These are phyloP conservation scores for Cercospora nicotianae DNA, from an alignment of 2,329 filamentous ascomycete species.

Conservation along the genomic window DNA sequence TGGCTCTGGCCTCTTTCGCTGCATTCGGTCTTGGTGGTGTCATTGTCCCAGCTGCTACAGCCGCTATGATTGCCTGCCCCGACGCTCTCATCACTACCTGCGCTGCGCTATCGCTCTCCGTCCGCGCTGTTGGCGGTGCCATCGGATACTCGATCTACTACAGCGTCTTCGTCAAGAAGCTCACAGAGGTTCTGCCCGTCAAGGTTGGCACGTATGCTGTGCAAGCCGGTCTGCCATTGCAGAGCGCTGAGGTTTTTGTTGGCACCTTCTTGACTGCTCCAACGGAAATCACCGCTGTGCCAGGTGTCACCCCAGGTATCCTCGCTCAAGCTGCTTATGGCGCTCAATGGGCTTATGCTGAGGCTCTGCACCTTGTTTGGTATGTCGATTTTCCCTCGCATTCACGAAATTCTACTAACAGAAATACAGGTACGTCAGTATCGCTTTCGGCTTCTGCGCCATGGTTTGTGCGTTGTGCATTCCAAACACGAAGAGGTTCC, in stretches of 20 bases:
- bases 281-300: constrained; percentile 19
- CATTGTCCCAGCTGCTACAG: constrained; percentile 36
- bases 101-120: constrained; percentile 34
- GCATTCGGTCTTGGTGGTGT: constrained; percentile 42
- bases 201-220: constrained; percentile 29
- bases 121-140: constrained; percentile 35
- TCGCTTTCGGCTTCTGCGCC: constrained; percentile 28
- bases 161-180: constrained; percentile 35
- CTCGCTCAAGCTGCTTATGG: constrained; percentile 23
- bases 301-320: constrained; percentile 25
- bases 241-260: constrained; percentile 25
- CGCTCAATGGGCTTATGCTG: constrained; percentile 29
- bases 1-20: constrained; percentile 35
- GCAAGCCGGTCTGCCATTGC: constrained; percentile 26
- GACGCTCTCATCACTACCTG: constrained; percentile 37
- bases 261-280: constrained; percentile 25
- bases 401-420: neutral
- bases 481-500: constrained; percentile 29
- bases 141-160: constrained; percentile 37
- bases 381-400: constrained; percentile 9
- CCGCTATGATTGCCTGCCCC: constrained; percentile 35
- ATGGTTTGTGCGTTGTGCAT: constrained; percentile 27
- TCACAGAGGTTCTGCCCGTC: constrained; percentile 24
- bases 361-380: constrained; percentile 28
- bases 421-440: constrained; percentile 25